Evolutionary conservation across 2,329 filamentous ascomycete species (phyloP), one percentile per base, ranked within the genome.

Genomic region (Fusarium mexicanum): DNA sequence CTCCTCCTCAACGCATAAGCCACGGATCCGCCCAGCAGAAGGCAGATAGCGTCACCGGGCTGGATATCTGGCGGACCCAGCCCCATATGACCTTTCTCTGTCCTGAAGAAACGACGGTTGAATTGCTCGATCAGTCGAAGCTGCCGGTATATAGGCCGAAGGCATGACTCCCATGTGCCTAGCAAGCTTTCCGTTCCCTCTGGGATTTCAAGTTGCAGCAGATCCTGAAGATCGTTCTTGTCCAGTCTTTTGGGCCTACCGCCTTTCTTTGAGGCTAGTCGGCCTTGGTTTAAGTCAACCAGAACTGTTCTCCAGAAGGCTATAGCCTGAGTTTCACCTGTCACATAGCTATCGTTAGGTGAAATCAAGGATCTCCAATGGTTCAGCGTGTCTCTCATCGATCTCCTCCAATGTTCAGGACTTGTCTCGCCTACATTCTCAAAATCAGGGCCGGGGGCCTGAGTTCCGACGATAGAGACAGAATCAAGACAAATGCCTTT

Each of bases 231-330:
- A 10, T 61, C 62, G 9, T 22, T 20, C 8, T 67, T 33, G 16
- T 61, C 62, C 0, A 68, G 65, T 16, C 65, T 43, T 50, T 43
- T 60, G 1, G 65, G 35, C 7, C 31, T 48, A 1, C 29, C 48
- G 2, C 48, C 48, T 24, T 51, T 51, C 48, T 33, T 33, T 7
- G 48, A 51, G 22, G 31, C 16, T 13, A 51, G 12, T 14, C 48
- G 48, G 22, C 48, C 48, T 51, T 51, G 48, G 22, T 51, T 24
- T 6, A 68, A n/a, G 35, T 68, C 65, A 6, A 44, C 53, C 5
- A 48, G 47, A 14, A 61, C 65, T 12, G 65, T 68, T n/a, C 65
- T 47, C 54, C 54, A 67, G 22, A 68, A 68, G 3, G 62, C 62
- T 10, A 41, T 14, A 6, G 6, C n/a, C 31, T 35, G 37, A 18